Base-by-base conservation (phyloP, 2,329 filamentous ascomycete genomes). In the Talaromyces sp. region DNA sequence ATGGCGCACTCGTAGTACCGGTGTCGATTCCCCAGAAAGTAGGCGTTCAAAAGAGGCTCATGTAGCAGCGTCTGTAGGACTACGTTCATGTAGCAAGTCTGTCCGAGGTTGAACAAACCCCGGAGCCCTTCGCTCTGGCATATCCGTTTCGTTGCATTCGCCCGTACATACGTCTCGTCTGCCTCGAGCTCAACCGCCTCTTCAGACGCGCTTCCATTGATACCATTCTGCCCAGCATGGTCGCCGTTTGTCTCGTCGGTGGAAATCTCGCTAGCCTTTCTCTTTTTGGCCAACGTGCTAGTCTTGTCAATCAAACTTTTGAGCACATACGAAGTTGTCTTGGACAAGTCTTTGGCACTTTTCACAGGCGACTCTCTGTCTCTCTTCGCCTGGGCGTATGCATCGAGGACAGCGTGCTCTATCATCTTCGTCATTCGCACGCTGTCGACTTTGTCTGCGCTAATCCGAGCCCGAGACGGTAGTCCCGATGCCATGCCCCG, bases 51-150 rank as follows among this genome's bases (percentile, higher is more conserved):
- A 51, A 97, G 83, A 0, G 93, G 93, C 71, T 98, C 97, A 78
- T 97, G 93, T 58, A 98, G 84, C 67, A 99, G 87, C 60, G 89
- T 92, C 74, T 98, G 95, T 17, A 99, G 82, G 54, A 98, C 92
- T 31, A 97, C 93, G 68, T 95, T 96, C 83, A 98, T 93, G 76
- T 97, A 99, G 79, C 93, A 99, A 11, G 95, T 98, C 61, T 96
- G 92, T n/a, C 93, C 95, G 73, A 96, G 93, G 71, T 98, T 99
- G 76, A 96, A 97, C 63, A 99, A 89, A 32, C 93, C 93, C 38
- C 95, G 87, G 43, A 97, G 85, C 10, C 95, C 93, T 66, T 89
- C 92, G 19, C 91, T 92, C 60, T 90, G 87, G 71, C 93, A 97
- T 13, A 91, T 89, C 7, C 90, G 88, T 60, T 87, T 84, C 29